Evolutionary conservation across 495 filamentous ascomycete species (phyloP).

Genomic region (Xylaria longipes): DNA sequence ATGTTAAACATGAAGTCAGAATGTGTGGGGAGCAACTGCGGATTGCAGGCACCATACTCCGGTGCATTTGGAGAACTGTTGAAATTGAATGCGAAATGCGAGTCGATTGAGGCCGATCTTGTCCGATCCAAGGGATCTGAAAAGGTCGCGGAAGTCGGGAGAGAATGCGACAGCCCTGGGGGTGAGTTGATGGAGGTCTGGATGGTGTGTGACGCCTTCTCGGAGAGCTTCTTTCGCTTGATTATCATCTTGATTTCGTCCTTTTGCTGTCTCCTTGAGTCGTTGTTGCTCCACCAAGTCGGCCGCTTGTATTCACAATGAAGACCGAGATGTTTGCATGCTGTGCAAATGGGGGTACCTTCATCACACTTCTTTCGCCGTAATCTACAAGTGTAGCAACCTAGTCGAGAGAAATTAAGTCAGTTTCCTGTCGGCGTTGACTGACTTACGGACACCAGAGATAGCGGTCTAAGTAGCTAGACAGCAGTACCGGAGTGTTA

Average conservation of each 20-base stretch:
- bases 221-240: slow-evolving; percentile 91
- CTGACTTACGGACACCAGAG: slow-evolving; percentile 33
- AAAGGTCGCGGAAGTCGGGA: slow-evolving; percentile 80
- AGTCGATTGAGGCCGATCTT: slow-evolving; percentile 77
- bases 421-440: slow-evolving; percentile 30
- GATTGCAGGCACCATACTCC: slow-evolving; percentile 68
- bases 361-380: slow-evolving; percentile 99
- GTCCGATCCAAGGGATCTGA: slow-evolving; percentile 74
- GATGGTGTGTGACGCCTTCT: slow-evolving; percentile 72
- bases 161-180: slow-evolving; percentile 79
- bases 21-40: slow-evolving; percentile 49
- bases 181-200: slow-evolving; percentile 67
- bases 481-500: slow-evolving; percentile 3
- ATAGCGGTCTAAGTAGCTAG: slow-evolving; percentile 37
- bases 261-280: slow-evolving; percentile 84
- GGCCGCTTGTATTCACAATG: slow-evolving; percentile 95
- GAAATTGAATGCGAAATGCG: slow-evolving; percentile 78
- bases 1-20: slow-evolving; percentile 61
- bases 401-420: slow-evolving; percentile 53
- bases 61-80: slow-evolving; percentile 64
- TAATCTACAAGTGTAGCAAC: slow-evolving; percentile 96
- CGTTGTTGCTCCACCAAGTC: slow-evolving; percentile 94
- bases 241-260: slow-evolving; percentile 96
- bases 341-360: slow-evolving; percentile 80
- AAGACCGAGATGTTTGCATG: slow-evolving; percentile 87